phyloP scores from a whole-genome alignment of 2,329 filamentous ascomycete species.

The Phaeoacremonium minimum region DNA sequence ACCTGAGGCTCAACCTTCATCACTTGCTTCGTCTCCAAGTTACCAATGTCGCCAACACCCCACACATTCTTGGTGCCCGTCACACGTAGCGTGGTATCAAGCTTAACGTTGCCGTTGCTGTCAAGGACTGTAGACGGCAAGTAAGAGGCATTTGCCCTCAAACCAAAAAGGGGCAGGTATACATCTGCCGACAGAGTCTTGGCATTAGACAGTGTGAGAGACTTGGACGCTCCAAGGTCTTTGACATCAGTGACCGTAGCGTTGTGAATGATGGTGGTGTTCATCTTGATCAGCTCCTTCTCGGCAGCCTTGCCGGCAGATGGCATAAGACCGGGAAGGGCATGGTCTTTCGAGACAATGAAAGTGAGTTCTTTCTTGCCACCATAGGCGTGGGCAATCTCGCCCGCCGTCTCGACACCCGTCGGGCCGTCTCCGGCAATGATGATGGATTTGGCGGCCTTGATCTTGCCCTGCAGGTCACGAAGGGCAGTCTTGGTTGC shows the following conservation, averaged over 20 bases:
- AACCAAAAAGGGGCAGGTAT: constrained; percentile 42
- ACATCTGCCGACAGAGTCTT: constrained; percentile 35
- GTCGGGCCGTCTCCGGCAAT: constrained; percentile 47
- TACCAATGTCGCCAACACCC: constrained; percentile 21
- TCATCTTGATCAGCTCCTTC: constrained; percentile 33
- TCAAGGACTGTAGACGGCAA: constrained; percentile 20
- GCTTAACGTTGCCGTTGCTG: constrained; percentile 15
- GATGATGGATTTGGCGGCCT: constrained; percentile 40
- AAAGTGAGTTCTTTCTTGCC: constrained; percentile 42
- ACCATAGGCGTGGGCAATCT: constrained; percentile 41
- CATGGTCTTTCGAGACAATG: constrained; percentile 30
- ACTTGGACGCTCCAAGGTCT: constrained; percentile 23
- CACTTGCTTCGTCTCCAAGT: constrained; percentile 15
- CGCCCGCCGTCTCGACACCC: constrained; percentile 45
- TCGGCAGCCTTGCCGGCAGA: constrained; percentile 32
- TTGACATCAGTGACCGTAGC: constrained; percentile 6
- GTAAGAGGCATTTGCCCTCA: constrained; percentile 35
- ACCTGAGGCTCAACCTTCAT: constrained; percentile 17
- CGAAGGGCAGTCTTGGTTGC: constrained; percentile 34
- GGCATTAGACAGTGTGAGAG: constrained; percentile 19
- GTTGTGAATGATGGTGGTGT: constrained; percentile 4
- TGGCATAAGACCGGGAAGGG: constrained; percentile 31
- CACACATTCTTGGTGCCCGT: constrained; percentile 21
- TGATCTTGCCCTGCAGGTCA: constrained; percentile 29
- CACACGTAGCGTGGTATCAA: constrained; percentile 16